These are phyloP conservation scores for Medicago ruthenica DNA, from an alignment of 306 rosid genomes.

Conservation along the genomic window DNA sequence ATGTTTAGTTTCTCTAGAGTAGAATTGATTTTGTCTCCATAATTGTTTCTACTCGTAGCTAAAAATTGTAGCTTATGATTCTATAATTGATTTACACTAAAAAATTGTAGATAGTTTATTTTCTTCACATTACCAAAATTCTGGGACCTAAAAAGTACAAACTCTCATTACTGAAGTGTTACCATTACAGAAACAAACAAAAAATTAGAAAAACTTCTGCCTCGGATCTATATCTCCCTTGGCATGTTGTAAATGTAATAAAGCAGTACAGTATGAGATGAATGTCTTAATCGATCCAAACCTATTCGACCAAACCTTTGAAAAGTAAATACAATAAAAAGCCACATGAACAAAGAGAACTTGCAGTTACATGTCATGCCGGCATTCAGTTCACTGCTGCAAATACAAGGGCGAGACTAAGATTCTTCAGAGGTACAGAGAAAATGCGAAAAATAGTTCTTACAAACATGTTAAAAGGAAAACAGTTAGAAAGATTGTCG, in stretches of 20 bases:
- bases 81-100: too few relatives aligned
- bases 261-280: not conserved
- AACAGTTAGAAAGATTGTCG: slow-evolving; percentile 24
- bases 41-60: too few relatives aligned
- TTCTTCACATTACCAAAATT: too few relatives aligned
- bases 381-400: slow-evolving; percentile 14
- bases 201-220: not conserved
- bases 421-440: not conserved
- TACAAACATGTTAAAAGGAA: slow-evolving; percentile 16
- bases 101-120: too few relatives aligned
- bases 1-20: too few relatives aligned
- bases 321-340: slow-evolving; percentile 8
- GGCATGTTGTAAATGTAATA: not conserved
- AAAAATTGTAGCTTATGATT: too few relatives aligned
- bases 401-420: not conserved
- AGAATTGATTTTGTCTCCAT: too few relatives aligned
- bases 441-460: not conserved
- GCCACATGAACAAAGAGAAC: not conserved
- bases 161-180: slow-evolving; percentile 1
- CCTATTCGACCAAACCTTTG: not conserved
- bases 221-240: slow-evolving; percentile 9
- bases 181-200: slow-evolving; percentile 4
- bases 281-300: slow-evolving; percentile 1
- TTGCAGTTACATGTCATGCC: slow-evolving; percentile 22
- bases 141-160: not conserved